These are phyloP conservation scores for Ceratocystis colombiana DNA, from an alignment of 2,329 filamentous ascomycete species.

Conservation along the genomic window DNA sequence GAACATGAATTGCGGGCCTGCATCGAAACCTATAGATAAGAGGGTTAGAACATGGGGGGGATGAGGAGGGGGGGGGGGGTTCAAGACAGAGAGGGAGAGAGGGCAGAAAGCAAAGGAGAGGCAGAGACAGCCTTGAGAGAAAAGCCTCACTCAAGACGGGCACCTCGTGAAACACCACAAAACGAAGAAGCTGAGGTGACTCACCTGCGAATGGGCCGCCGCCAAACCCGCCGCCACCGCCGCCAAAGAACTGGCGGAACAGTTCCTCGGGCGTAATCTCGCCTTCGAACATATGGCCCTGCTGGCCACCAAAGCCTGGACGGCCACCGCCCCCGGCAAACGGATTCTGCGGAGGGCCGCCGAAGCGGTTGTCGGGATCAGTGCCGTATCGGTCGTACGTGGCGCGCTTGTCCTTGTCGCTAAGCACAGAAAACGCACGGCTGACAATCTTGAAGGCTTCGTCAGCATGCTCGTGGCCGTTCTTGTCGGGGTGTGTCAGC, in stretches of 20 bases:
- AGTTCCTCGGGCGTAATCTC: constrained; percentile 95
- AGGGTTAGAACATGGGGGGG: not conserved
- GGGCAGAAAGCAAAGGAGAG: not conserved
- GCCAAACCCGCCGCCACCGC: constrained; percentile 60
- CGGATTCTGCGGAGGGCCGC: constrained; percentile 46
- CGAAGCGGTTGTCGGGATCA: constrained; percentile 83
- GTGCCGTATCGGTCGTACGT: constrained; percentile 83
- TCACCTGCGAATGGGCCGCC: constrained; percentile 42
- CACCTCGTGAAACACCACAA: not conserved
- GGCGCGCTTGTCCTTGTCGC: constrained; percentile 83
- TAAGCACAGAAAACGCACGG: constrained; percentile 83
- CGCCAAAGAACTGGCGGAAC: constrained; percentile 94
- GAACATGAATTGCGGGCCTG: constrained; percentile 83
- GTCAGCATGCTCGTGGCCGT: constrained; percentile 87
- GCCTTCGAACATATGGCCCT: constrained; percentile 63
- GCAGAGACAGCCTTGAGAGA: not conserved
- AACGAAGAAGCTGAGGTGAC: constrained; percentile 22
- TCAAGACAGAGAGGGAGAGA: not conserved
- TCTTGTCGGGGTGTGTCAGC: constrained; percentile 97
- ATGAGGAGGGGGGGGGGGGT: not conserved
- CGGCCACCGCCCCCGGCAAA: constrained; percentile 44
- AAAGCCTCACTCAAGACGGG: too few species aligned
- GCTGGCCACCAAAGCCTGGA: constrained; percentile 41
- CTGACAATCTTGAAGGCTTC: constrained; percentile 99
- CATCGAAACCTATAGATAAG: constrained; percentile 49